Evolutionary conservation across 768 basidiomycete species (phyloP), one percentile per base, ranked within the genome.

Genomic region (Trametes gibbosa): DNA sequence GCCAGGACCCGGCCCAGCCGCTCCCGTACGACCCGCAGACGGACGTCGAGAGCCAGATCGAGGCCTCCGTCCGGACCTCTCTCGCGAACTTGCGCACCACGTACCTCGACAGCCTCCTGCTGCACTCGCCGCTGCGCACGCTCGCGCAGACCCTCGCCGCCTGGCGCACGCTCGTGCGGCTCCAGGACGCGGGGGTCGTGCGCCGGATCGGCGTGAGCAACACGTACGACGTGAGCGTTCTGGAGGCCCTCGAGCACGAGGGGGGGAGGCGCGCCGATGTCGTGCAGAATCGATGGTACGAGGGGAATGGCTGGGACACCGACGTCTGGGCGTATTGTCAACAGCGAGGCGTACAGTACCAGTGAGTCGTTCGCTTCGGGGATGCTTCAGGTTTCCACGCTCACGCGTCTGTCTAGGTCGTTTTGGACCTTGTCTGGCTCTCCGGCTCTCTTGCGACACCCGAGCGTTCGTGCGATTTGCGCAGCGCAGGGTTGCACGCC

Each of bases 381-480:
- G 23, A 19, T 14, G 4, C 17, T 24, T 21, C 6, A 27, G 13
- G n/a, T n/a, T 17, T 0, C 19, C 1, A 16, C 46, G n/a, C 17
- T 1, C 9, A 17, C 21, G 34, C 42, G 8, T n/a, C 23, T 52
- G 19, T 40, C 10, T 37, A 91, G 90, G 65, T 91, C 90, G 16
- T 93, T 94, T 71, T 93, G 92, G 92, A 93, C 92, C 23, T 73
- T 95, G 17, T 63, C 87, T 1, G 88, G 90, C n/a, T 89, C 90
- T 2, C 86, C 90, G 4, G 75, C 68, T 16, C 74, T 92, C 9
- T 74, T 92, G 5, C 53, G 68, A 3, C 79, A 85, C 66, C 81
- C 79, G 0, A 68, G 74, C 2, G 66, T 87, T 5, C 63, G 71
- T 17, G 63, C 72, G 3, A 72, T 87, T 14, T 81, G 84, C 0